These are phyloP conservation scores for Hanseniaspora lachancei DNA, from an alignment of 805 yeast species.

Conservation along the genomic window DNA sequence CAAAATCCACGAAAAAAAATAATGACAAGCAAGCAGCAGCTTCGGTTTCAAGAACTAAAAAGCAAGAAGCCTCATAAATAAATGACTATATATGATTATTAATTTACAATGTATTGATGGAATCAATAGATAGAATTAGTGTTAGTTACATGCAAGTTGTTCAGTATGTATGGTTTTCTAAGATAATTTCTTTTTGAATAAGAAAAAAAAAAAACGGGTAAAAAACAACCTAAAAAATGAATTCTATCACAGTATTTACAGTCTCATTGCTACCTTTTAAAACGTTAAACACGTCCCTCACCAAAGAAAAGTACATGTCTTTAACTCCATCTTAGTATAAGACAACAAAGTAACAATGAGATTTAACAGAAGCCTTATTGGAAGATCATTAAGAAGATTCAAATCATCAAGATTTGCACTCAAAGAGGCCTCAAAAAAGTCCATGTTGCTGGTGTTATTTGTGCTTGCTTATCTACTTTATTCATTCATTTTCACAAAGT, in stretches of 20 bases:
- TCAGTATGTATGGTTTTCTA: no score
- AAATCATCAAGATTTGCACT: background rate
- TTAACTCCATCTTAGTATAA: background rate
- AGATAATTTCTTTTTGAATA: no score
- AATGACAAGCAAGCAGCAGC: background rate
- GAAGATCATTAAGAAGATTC: background rate
- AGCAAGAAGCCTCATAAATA: background rate
- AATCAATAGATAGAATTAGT: no score
- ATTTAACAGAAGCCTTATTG: background rate
- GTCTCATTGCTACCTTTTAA: background rate
- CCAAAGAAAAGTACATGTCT: background rate
- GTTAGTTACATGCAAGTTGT: no score
- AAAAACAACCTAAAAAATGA: no score
- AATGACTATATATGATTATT: background rate
- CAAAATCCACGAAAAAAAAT: background rate
- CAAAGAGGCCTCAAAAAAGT: background rate
- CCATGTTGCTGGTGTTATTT: constrained; percentile 15
- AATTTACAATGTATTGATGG: no score
- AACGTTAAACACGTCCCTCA: background rate
- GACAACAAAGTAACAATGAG: background rate
- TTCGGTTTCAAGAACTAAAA: background rate
- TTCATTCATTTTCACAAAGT: constrained; percentile 15
- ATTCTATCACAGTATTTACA: no score
- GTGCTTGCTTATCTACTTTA: constrained; percentile 14
- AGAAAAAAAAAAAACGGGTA: no score